A percentile compares a stretch with the other conserved stretches of the same genome.
Evolutionary conservation across 441 rosid species (phyloP).

Genomic region (Syzygium malaccense): DNA sequence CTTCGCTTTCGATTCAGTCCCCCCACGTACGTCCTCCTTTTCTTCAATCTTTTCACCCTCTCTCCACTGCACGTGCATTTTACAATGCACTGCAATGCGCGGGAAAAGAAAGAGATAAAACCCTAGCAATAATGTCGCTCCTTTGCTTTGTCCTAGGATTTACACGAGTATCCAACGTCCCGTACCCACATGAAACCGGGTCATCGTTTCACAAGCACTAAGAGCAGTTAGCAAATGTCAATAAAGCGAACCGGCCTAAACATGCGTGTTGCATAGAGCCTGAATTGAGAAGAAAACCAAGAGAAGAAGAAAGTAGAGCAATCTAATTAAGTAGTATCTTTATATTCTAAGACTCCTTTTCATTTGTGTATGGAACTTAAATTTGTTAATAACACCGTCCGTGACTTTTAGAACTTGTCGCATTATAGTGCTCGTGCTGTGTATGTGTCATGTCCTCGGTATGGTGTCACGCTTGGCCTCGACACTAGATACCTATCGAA

Average conservation of each 20-base stretch:
- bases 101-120: neutral
- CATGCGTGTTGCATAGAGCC: neutral
- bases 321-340: neutral
- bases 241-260: neutral
- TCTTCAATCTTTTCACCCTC: neutral
- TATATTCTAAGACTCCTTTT: neutral
- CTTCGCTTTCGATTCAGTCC: neutral
- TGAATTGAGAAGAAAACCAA: neutral
- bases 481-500: neutral
- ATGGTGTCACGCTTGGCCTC: neutral
- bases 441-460: neutral
- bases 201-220: neutral
- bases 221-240: neutral
- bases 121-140: neutral
- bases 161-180: neutral
- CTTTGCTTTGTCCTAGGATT: neutral
- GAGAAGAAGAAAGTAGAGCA: no score
- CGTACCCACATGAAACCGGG: neutral
- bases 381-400: neutral
- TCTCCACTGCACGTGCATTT: neutral
- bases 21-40: neutral
- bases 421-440: accelerated
- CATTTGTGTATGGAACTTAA: neutral
- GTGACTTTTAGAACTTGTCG: neutral
- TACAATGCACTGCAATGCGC: neutral